Evolutionary conservation across 805 yeast genomes (phyloP).

Genomic region (Yamadazyma akitaensis): DNA sequence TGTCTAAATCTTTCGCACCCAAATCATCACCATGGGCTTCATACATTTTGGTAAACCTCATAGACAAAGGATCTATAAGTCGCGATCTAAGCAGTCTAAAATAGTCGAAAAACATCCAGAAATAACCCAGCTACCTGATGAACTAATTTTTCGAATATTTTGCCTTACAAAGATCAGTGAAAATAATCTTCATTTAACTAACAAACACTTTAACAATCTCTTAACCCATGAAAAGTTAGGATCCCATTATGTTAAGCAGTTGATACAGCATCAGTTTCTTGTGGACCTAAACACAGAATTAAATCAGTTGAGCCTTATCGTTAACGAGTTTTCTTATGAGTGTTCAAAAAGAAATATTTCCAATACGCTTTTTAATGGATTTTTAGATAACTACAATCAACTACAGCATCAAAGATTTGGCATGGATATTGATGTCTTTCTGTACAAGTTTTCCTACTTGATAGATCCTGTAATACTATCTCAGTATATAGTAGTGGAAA

Average conservation of each 20-base stretch:
- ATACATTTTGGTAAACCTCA: slow-evolving; percentile 9
- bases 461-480: not conserved
- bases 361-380: not conserved
- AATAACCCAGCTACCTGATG: slow-evolving; percentile 8
- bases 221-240: slow-evolving; percentile 8
- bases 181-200: slow-evolving; percentile 11
- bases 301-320: not conserved
- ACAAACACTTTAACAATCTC: slow-evolving; percentile 7
- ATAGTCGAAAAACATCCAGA: not conserved
- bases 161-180: slow-evolving; percentile 1
- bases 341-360: not conserved
- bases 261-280: slow-evolving; percentile 9
- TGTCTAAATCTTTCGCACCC: not conserved
- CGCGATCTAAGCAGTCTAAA: not conserved
- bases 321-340: not conserved
- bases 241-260: not conserved
- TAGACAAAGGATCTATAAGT: not conserved
- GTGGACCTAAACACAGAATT: slow-evolving; percentile 7
- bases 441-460: not conserved
- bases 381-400: not conserved
- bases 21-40: slow-evolving; percentile 12
- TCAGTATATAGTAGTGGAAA: slow-evolving; percentile 3
- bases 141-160: slow-evolving; percentile 10
- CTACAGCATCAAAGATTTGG: not conserved
- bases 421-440: not conserved